Base-by-base conservation (phyloP, 106 monocot species). In the Cymbidium sinense region DNA sequence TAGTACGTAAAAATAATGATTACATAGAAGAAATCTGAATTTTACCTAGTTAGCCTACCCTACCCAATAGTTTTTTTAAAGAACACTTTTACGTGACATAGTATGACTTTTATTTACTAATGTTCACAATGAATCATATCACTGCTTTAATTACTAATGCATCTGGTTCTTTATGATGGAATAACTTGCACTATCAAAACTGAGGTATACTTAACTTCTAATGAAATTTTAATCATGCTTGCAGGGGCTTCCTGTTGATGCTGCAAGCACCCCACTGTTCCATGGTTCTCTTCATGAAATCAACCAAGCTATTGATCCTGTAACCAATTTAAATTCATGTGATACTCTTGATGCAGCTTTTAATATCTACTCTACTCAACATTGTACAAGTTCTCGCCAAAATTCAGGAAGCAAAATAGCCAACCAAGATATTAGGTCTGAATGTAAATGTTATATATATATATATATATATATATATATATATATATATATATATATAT, bases 211-310 rank as follows among this genome's bases (percentile, higher is more conserved):
- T 62, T 62, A n/a, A 61, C 12, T 61, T 61, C 5, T 25, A 27
- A n/a, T 62, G 25, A 4, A 17, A 54, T 17, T 1, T 62, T 4
- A 30, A 4, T 0, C 58, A 50, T 47, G 15, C 15, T 13, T 88
- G 73, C 78, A 83, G 83, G 73, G 78, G 54, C 67, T 64, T 30
- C 39, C 71, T 44, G 77, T 81, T 84, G 89, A 84, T 79, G 80
- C 82, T 34, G 93, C 96, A 55, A 96, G 91, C 88, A 93, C 96
- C 75, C 96, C 96, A 18, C 96, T 91, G 10, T 85, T 91, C 77
- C 82, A 84, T 87, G 85, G 55, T 28, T 84, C 79, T 84, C 76
- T 78, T 77, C 34, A 77, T 21, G 85, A 90, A 75, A 83, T 85
- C 34, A 83, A 75, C 50, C 82, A 82, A 61, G 78, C 67, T 75